Base-by-base conservation (phyloP, 2,329 filamentous ascomycete genomes). In the Periconia sp. region DNA sequence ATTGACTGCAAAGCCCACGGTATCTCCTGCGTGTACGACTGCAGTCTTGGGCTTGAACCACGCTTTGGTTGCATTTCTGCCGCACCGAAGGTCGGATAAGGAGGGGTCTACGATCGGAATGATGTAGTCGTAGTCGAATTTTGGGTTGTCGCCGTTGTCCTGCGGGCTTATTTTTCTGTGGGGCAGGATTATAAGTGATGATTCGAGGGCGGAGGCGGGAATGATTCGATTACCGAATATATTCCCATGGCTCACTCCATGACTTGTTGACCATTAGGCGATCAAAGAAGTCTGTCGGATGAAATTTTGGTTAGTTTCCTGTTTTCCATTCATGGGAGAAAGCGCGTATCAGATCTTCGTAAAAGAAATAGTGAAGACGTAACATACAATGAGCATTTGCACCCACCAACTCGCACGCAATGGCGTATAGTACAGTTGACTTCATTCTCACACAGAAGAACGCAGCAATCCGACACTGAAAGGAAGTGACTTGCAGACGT, bases 231-330 rank as follows among this genome's bases (percentile, higher is more conserved):
- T 53, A 56, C 56, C 59, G 55, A 23, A 62, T 52, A 46, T 62
- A 60, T 54, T 60, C 57, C 57, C 57, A 62, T 15, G 57, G 48
- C 41, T 58, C 40, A 11, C 53, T 40, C 53, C 53, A 60, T 31
- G 23, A 55, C 33, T 52, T 47, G 31, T 62, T 56, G 17, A 55
- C 7, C n/a, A 62, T 53, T 6, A 62, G 45, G 8, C 55, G 55
- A 19, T 55, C 59, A 41, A 62, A 60, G 45, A 60, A 51, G 41
- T 62, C 55, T 60, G 30, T 11, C 2, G 27, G 10, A n/a, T 46
- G 23, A 27, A 8, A 27, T 27, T 27, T 27, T 27, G 3, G 23
- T 27, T 5, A 27, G 23, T 8, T 27, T 27, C 23, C 23, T 27
- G 3, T 27, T 27, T 8, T 3, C 5, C 23, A 27, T 27, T 5